Percentiles rank a stretch among this genome's conserved stretches.
Evolutionary conservation across 495 filamentous ascomycete species (phyloP).

Genomic region (Trichoderma gamsii): DNA sequence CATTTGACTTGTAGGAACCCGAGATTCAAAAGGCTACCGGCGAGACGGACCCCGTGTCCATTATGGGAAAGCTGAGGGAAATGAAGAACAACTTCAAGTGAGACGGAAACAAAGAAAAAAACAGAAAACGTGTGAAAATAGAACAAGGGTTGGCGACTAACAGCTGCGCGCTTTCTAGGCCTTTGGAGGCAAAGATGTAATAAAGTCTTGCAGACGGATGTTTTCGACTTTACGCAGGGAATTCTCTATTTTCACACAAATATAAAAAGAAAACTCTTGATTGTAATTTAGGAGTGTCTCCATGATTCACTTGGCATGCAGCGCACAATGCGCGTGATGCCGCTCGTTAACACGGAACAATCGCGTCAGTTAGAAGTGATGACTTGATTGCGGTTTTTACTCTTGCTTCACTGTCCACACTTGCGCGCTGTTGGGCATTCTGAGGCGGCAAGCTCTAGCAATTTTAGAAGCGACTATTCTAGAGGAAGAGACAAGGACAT

Average conservation of each 20-base stretch:
- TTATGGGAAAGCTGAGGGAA: constrained; percentile 80
- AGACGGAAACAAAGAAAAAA: constrained; percentile 23
- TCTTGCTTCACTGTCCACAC: constrained; percentile 54
- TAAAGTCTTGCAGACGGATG: not conserved
- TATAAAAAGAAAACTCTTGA: not conserved
- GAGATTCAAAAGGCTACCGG: constrained; percentile 78
- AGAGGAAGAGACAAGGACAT: not conserved
- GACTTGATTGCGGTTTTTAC: constrained; percentile 19
- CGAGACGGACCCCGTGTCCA: constrained; percentile 72
- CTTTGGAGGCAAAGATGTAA: constrained; percentile 6
- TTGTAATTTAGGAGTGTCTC: not conserved
- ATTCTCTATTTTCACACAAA: not conserved
- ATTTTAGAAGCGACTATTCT: constrained; percentile 34
- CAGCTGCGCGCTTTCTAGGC: not conserved
- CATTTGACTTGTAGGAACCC: constrained; percentile 54
- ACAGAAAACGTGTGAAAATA: too few relatives aligned
- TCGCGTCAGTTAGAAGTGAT: constrained; percentile 7
- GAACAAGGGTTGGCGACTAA: not conserved
- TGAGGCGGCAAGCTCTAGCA: constrained; percentile 50
- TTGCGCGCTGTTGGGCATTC: constrained; percentile 37
- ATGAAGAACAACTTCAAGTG: constrained; percentile 88
- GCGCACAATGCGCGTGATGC: not conserved
- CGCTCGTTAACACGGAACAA: constrained; percentile 3
- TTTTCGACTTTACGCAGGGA: not conserved
- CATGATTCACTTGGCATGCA: constrained; percentile 9